Evolutionary conservation across 306 rosid genomes (phyloP).

Genomic region (Pyrus bretschneideri): DNA sequence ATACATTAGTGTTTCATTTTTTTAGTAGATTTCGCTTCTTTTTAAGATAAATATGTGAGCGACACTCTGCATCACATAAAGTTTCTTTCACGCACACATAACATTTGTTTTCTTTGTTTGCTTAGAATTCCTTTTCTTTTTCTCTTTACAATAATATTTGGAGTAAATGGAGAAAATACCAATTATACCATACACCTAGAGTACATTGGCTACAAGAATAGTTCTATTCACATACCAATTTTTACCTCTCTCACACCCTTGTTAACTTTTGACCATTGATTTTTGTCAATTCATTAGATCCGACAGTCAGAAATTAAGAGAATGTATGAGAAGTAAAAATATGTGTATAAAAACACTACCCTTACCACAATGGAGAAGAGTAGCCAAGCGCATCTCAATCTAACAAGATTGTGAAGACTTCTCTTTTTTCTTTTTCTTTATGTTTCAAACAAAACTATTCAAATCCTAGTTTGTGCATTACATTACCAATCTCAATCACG

Average conservation of each 20-base stretch:
- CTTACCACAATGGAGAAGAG: neutral
- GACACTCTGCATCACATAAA: neutral
- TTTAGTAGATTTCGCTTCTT: neutral
- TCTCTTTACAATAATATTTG: neutral
- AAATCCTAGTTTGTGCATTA: neutral
- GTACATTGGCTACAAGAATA: neutral
- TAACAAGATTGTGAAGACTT: too few species aligned
- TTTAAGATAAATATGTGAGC: neutral
- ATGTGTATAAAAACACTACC: too few species aligned
- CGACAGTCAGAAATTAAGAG: too few species aligned
- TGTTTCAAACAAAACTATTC: neutral
- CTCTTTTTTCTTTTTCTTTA: rapidly evolving
- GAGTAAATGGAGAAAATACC: neutral
- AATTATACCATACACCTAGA: neutral
- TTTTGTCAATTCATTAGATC: too few species aligned
- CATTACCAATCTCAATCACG: too few species aligned
- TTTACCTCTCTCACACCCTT: too few species aligned
- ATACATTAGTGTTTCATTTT: neutral
- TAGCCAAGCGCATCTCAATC: neutral
- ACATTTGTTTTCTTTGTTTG: neutral
- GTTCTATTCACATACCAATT: too few species aligned
- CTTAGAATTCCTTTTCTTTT: neutral
- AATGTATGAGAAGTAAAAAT: too few species aligned
- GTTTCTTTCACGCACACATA: neutral
- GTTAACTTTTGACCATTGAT: too few species aligned